Percentiles rank a stretch among this genome's conserved stretches.
phyloP scores from a whole-genome alignment of 495 filamentous ascomycete species.

The Filosporella fistucella region DNA sequence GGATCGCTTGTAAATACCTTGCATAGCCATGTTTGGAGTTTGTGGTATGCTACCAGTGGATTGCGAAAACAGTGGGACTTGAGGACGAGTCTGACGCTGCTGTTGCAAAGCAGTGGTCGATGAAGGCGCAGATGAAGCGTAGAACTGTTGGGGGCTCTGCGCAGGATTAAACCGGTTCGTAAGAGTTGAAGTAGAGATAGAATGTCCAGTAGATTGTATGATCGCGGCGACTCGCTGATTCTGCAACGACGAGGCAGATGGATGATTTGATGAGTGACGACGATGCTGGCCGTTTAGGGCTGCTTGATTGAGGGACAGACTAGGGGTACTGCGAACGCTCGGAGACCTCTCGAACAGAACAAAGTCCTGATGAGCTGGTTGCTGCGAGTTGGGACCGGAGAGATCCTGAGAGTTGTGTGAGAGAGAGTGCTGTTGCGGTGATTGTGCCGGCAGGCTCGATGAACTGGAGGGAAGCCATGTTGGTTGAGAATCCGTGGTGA shows the following conservation, averaged over 20 bases:
- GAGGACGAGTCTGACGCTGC: conserved; percentile 41
- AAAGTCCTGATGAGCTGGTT: conserved; percentile 37
- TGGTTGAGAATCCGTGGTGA: conserved; percentile 58
- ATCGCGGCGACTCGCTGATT: conserved; percentile 56
- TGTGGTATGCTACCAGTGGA: conserved; percentile 38
- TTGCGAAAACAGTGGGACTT: conserved; percentile 49
- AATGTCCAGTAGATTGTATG: conserved; percentile 54
- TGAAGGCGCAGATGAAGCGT: conserved; percentile 47
- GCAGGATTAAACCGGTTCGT: conserved; percentile 50
- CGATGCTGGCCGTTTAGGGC: conserved; percentile 36
- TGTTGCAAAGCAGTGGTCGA: conserved; percentile 40
- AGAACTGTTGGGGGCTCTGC: conserved; percentile 43
- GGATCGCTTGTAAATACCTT: conserved; percentile 30
- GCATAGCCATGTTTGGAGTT: conserved; percentile 38
- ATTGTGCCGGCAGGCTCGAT: conserved; percentile 52
- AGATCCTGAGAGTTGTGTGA: conserved; percentile 21
- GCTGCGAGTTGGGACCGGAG: conserved; percentile 19
- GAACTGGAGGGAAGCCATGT: conserved; percentile 58
- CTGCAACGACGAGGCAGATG: conserved; percentile 38
- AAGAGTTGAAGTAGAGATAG: conserved; percentile 49
- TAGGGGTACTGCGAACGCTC: conserved; percentile 39
- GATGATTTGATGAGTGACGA: conserved; percentile 33
- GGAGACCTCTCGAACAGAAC: conserved; percentile 28
- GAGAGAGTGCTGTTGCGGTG: conserved; percentile 35
- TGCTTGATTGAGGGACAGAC: conserved; percentile 31